phyloP scores from a whole-genome alignment of 2,329 filamentous ascomycete genomes.

The Cladorrhinum sp. region DNA sequence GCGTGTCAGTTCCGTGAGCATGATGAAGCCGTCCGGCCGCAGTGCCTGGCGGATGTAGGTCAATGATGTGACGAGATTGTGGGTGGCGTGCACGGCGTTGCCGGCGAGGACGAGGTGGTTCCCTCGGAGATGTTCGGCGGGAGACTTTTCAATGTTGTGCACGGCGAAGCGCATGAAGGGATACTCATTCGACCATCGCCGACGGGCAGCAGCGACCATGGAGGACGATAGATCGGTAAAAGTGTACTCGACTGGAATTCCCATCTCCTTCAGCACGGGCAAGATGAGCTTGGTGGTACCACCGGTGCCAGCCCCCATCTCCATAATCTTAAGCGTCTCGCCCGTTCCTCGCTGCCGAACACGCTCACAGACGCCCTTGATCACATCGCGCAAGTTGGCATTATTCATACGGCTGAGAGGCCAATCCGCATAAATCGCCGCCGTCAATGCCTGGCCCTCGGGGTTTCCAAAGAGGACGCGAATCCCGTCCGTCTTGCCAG shows the following conservation, averaged over 20 bases:
- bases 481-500: too few species aligned
- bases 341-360: background rate
- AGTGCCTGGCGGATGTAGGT: conserved; percentile 29
- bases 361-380: too few species aligned
- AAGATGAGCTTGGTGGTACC: conserved; percentile 38
- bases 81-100: conserved; percentile 37
- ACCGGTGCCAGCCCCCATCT: conserved; percentile 44
- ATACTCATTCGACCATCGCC: conserved; percentile 23
- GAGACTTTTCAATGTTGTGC: conserved; percentile 32
- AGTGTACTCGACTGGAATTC: conserved; percentile 37
- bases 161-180: conserved; percentile 30
- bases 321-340: conserved; percentile 33
- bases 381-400: too few species aligned
- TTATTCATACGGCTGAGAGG: too few species aligned
- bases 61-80: conserved; percentile 19
- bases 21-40: conserved; percentile 33
- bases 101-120: conserved; percentile 33
- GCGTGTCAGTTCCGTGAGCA: conserved; percentile 35
- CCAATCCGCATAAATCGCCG: too few species aligned
- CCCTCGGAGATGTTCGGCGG: conserved; percentile 23
- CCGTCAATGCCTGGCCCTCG: too few species aligned
- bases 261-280: conserved; percentile 23
- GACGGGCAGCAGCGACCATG: conserved; percentile 31
- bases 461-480: too few species aligned
- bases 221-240: conserved; percentile 42